Evolutionary conservation across 202 grass and related monocot species (phyloP), one percentile per base, ranked within the genome.

Genomic region (Dendrocalamus latiflorus): DNA sequence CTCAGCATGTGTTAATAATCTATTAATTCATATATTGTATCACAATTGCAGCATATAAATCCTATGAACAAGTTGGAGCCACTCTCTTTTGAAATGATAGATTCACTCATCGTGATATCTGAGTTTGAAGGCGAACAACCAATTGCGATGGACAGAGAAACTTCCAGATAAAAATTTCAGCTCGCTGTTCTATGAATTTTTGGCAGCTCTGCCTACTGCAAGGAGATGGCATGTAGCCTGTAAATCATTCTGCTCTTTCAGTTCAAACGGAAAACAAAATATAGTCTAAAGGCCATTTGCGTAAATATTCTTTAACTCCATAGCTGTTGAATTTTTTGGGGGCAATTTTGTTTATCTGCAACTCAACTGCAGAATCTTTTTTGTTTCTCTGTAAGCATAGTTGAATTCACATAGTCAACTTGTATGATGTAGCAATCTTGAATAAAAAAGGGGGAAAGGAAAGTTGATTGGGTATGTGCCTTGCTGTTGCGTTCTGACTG

Each of bases 71-170:
- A 98, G 64, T 78, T 43, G 68, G 93, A 93, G 68, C 85, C 87
- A 38, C 89, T 98, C 9, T 81, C 65, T 72, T 75, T 98, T 80
- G 92, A 90, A 88, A 89, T 86, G 89, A 90, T 72, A 66, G 95
- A 98, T 85, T 91, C 87, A 0, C 95, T 93, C 49, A 98, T 98
- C 58, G 91, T 98, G 42, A 91, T 98, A 80, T 89, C 95, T 11
- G 93, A 98, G 85, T 85, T 95, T 55, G 91, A 98, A 87, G 89
- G 95, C 50, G 85, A 91, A 90, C 84, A 90, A 25, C 78, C 80
- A 65, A 64, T 91, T 45, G 24, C 36, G 68, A 44, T 44, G 55
- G 64, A 80, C 38, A 50, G 3, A 36, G 44, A 63, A 57, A 67
- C 39, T 77, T 77, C 75, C 12, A 16, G n/a, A 80, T 80, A 68